Percentiles rank a stretch among this genome's conserved stretches.
Conservation (phyloP, 176 grass and related monocot genomes). For the Avena atlantica region DNA sequence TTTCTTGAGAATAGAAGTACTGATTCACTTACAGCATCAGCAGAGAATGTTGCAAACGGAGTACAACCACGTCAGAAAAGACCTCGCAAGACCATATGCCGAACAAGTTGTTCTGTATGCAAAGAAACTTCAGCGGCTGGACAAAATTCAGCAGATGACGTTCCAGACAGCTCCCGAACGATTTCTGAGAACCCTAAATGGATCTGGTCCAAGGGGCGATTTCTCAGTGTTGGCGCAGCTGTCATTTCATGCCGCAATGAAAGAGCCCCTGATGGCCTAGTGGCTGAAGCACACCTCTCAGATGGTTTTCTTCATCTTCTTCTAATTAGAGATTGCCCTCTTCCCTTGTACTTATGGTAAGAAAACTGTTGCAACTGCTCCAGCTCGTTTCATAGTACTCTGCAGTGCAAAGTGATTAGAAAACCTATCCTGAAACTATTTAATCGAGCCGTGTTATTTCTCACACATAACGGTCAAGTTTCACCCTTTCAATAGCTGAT, state of each 20-base stretch:
- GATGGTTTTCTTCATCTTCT: slow-evolving; percentile 97
- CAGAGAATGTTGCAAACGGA: slow-evolving; percentile 42
- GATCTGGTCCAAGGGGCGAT: slow-evolving; percentile 66
- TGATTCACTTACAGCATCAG: slow-evolving; percentile 18
- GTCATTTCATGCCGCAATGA: slow-evolving; percentile 96
- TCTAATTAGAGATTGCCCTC: slow-evolving; percentile 88
- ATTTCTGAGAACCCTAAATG: slow-evolving; percentile 65
- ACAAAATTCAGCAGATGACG: slow-evolving; percentile 42
- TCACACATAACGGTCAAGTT: not conserved
- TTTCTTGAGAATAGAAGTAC: slow-evolving; percentile 57
- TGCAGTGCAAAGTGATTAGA: not conserved
- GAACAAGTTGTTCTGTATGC: slow-evolving; percentile 75
- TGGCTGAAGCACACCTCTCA: slow-evolving; percentile 87
- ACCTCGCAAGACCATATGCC: slow-evolving; percentile 58
- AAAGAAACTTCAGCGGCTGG: slow-evolving; percentile 47
- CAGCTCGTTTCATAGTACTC: slow-evolving; percentile 14
- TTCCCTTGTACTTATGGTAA: slow-evolving; percentile 90
- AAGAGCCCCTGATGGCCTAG: slow-evolving; percentile 86
- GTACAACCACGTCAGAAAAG: slow-evolving; percentile 42
- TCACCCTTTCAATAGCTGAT: no score
- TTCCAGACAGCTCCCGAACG: slow-evolving; percentile 27
- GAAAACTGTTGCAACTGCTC: slow-evolving; percentile 13
- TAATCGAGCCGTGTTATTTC: not conserved
- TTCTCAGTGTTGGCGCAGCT: slow-evolving; percentile 87
- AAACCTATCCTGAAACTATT: not conserved